These are phyloP conservation scores for Tetramitus jugosus DNA, from an alignment of 208 protist genomes.

Conservation along the genomic window DNA sequence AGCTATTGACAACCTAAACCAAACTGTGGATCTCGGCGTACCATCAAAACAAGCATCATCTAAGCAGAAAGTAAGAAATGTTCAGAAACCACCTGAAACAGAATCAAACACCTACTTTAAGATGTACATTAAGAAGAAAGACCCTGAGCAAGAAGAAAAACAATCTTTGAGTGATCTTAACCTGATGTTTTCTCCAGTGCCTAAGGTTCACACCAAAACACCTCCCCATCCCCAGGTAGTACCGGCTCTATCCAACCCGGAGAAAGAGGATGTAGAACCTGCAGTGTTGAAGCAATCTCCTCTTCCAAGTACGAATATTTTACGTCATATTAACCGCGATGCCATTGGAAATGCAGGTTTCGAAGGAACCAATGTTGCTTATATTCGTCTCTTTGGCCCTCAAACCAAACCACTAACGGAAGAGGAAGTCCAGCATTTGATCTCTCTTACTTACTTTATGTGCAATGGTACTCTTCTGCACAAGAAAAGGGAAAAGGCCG, in stretches of 20 bases:
- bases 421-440: neutral
- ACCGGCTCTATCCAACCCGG: neutral
- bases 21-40: neutral
- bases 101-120: neutral
- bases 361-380: neutral
- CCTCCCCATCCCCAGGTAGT: neutral
- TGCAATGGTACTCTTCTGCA: neutral
- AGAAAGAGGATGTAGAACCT: neutral
- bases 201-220: neutral
- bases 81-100: neutral
- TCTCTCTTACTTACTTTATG: neutral
- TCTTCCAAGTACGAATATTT: neutral
- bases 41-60: too few relatives aligned
- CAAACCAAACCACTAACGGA: neutral
- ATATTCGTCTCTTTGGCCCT: neutral
- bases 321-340: too few relatives aligned
- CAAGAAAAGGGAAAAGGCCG: constrained; percentile 4
- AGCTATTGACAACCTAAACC: neutral
- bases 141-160: neutral
- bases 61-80: too few relatives aligned
- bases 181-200: neutral
- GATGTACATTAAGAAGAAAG: constrained; percentile 12
- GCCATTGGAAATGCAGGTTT: neutral
- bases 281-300: neutral
- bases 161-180: neutral